Evolutionary conservation across 2,329 filamentous ascomycete genomes (phyloP).

Genomic region (Aspergillus fischeri): DNA sequence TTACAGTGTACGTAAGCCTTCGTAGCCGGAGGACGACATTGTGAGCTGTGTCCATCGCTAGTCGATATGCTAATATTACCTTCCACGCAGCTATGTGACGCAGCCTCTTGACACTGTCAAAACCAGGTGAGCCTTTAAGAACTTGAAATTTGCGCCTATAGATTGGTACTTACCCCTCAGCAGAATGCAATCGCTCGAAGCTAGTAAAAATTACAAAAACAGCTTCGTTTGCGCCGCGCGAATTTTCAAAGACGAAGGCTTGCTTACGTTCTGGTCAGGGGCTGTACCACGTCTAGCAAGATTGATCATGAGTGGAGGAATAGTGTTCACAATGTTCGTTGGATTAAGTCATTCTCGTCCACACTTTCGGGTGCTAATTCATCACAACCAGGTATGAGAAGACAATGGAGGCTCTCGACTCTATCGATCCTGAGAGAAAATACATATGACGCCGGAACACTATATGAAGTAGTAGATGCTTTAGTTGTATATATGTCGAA

Average conservation of each 20-base stretch:
- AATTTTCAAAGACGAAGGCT: conserved; percentile 84
- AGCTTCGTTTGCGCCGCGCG: conserved; percentile 75
- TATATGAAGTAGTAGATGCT: background rate
- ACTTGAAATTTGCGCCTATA: background rate
- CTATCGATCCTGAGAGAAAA: conserved; percentile 73
- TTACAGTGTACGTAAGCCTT: conserved; percentile 64
- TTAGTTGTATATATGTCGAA: background rate
- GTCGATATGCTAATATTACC: conserved; percentile 5
- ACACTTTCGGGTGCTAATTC: conserved; percentile 8
- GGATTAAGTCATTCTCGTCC: background rate
- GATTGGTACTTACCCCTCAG: conserved; percentile 10
- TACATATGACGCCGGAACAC: conserved; percentile 59
- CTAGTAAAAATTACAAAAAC: conserved; percentile 75
- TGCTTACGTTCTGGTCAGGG: conserved; percentile 91
- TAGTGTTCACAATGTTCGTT: conserved; percentile 87
- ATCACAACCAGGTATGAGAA: conserved; percentile 68
- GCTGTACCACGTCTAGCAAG: conserved; percentile 80
- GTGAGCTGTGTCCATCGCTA: background rate
- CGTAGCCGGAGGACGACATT: background rate
- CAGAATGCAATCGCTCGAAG: conserved; percentile 94
- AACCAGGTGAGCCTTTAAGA: conserved; percentile 53
- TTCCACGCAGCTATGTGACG: conserved; percentile 44
- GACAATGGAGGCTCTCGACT: conserved; percentile 81
- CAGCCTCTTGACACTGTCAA: conserved; percentile 89
- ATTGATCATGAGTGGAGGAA: conserved; percentile 85